Conservation (phyloP, 768 basidiomycete genomes). For the Dendrothele bispora region DNA sequence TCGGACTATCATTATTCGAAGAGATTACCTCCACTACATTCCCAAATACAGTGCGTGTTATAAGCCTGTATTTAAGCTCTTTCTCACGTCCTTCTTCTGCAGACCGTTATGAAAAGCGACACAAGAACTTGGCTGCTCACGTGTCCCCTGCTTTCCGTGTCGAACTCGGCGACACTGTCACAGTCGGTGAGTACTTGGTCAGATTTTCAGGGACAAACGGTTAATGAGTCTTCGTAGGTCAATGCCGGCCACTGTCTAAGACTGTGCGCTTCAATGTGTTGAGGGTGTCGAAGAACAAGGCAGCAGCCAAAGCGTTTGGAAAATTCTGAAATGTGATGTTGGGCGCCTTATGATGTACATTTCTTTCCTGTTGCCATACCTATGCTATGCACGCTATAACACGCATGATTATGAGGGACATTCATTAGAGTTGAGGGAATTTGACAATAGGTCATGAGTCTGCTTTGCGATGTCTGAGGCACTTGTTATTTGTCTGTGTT, state of each 20-base stretch:
- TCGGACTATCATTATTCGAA: slow-evolving; percentile 95
- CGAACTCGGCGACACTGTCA: slow-evolving; percentile 90
- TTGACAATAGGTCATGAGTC: no score
- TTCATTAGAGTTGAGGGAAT: not conserved
- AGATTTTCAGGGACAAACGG: slow-evolving; percentile 7
- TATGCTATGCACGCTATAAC: slow-evolving; percentile 24
- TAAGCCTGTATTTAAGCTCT: not conserved
- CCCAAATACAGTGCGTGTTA: slow-evolving; percentile 90
- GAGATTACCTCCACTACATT: slow-evolving; percentile 94
- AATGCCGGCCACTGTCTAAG: slow-evolving; percentile 99
- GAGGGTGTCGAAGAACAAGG: slow-evolving; percentile 93
- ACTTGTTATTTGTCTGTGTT: no score
- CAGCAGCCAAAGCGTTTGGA: slow-evolving; percentile 84
- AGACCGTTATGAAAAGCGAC: slow-evolving; percentile 98
- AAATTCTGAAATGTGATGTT: slow-evolving; percentile 68
- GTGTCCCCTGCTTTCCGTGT: slow-evolving; percentile 99
- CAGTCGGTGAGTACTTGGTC: slow-evolving; percentile 70
- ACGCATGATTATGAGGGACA: slow-evolving; percentile 16
- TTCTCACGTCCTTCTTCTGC: slow-evolving; percentile 6
- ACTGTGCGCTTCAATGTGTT: slow-evolving; percentile 99
- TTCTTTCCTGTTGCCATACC: slow-evolving; percentile 21
- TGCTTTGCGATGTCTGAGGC: no score
- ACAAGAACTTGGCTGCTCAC: slow-evolving; percentile 98
- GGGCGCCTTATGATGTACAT: slow-evolving; percentile 5
- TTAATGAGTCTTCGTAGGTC: slow-evolving; percentile 49